phyloP scores from a whole-genome alignment of 148 eudicot species.

The Rheum nobile region DNA sequence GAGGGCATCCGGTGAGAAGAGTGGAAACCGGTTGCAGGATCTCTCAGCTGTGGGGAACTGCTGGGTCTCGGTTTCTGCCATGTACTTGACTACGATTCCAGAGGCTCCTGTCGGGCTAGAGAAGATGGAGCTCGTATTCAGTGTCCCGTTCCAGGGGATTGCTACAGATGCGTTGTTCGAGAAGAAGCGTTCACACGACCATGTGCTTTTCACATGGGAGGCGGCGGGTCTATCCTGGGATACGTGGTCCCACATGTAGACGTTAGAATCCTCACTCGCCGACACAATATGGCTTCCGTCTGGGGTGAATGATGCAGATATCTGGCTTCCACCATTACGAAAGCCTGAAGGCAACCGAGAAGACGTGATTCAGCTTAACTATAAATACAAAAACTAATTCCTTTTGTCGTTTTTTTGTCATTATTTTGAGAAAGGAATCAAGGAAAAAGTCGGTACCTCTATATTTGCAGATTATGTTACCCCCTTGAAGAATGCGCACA shows the following conservation, averaged over 20 bases:
- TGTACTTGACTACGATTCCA: slow-evolving; percentile 20
- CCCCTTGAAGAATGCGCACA: slow-evolving; percentile 60
- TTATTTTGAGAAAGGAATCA: neutral
- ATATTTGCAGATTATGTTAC: slow-evolving; percentile 54
- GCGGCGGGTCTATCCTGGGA: slow-evolving; percentile 13
- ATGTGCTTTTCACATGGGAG: slow-evolving; percentile 23
- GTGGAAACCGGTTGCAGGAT: slow-evolving; percentile 18
- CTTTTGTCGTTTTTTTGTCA: neutral
- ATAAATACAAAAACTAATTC: too few species aligned
- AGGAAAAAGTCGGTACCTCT: slow-evolving; percentile 31
- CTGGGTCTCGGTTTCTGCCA: slow-evolving; percentile 12
- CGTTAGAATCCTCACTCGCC: slow-evolving; percentile 60
- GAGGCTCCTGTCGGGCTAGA: slow-evolving; percentile 13
- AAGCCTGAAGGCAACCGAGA: slow-evolving; percentile 25
- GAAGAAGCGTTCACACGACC: slow-evolving; percentile 59
- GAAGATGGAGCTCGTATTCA: slow-evolving; percentile 9
- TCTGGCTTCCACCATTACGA: slow-evolving; percentile 49
- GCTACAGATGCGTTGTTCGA: slow-evolving; percentile 49
- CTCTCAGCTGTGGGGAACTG: neutral
- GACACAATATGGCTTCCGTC: slow-evolving; percentile 63
- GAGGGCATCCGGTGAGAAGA: slow-evolving; percentile 28
- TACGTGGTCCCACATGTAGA: slow-evolving; percentile 54
- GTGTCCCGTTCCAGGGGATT: slow-evolving; percentile 61
- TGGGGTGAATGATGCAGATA: slow-evolving; percentile 60
- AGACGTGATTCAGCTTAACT: neutral